These are phyloP conservation scores for Mayamaea pseudoterrestris DNA, from an alignment of 108 stramenopile species.

Conservation along the genomic window DNA sequence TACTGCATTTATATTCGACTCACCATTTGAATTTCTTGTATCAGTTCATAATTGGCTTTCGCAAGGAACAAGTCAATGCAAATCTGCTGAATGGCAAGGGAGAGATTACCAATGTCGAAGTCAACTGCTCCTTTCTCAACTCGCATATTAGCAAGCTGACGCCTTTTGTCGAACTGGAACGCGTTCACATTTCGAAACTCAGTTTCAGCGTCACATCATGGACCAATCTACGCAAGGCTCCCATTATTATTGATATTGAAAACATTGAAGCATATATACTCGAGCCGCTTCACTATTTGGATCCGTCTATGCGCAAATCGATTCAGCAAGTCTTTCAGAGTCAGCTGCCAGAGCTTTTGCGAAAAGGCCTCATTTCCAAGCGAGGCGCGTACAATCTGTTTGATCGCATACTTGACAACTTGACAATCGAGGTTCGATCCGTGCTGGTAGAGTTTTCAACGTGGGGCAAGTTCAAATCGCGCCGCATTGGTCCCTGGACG, in stretches of 20 bases:
- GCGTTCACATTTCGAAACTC: constrained; percentile 45
- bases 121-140: constrained; percentile 60
- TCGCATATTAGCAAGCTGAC: constrained; percentile 20
- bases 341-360: constrained; percentile 10
- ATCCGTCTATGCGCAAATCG: constrained; percentile 3
- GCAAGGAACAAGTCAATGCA: constrained; percentile 59
- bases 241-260: constrained; percentile 64
- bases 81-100: constrained; percentile 72
- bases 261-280: constrained; percentile 26
- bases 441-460: constrained; percentile 37
- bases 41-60: constrained; percentile 56
- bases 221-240: constrained; percentile 68
- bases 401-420: constrained; percentile 69
- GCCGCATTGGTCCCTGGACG: constrained; percentile 49
- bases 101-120: constrained; percentile 43
- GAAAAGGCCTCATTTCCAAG: background rate
- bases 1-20: background rate
- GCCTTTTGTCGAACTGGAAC: constrained; percentile 45
- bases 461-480: constrained; percentile 68
- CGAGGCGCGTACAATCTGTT: constrained; percentile 34
- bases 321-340: constrained; percentile 9
- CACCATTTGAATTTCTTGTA: background rate
- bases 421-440: constrained; percentile 42
- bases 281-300: constrained; percentile 43
- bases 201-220: constrained; percentile 61